These are phyloP conservation scores for Stephania yunnanensis DNA, from an alignment of 164 flowering plant species.

Conservation along the genomic window DNA sequence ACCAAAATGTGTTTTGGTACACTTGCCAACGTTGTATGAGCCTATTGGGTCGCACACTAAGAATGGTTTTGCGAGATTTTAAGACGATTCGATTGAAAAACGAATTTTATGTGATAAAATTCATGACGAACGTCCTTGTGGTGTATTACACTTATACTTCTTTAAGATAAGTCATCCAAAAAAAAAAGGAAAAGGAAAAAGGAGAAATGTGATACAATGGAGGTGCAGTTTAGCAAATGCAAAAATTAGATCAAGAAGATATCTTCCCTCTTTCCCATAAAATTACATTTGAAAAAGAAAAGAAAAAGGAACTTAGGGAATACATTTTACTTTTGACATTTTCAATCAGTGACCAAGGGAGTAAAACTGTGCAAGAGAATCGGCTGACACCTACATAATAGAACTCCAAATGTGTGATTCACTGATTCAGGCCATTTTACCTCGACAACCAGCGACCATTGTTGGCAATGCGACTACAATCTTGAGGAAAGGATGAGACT, in stretches of 20 bases:
- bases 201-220: background rate
- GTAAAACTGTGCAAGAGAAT: background rate
- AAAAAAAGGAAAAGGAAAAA: too few species aligned
- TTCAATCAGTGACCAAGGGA: background rate
- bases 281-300: background rate
- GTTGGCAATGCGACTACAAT: constrained; percentile 91
- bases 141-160: too few species aligned
- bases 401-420: background rate
- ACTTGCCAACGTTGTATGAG: too few species aligned
- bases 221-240: background rate
- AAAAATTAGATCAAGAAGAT: background rate
- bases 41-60: too few species aligned
- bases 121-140: too few species aligned
- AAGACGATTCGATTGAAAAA: too few species aligned
- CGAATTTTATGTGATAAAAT: too few species aligned
- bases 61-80: too few species aligned
- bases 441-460: constrained; percentile 91
- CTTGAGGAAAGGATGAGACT: constrained; percentile 81
- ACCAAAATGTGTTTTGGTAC: too few species aligned
- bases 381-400: background rate
- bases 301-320: background rate
- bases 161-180: too few species aligned
- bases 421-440: constrained; percentile 28
- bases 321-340: background rate
- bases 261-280: background rate